Conservation (phyloP, 257 asterid genomes). For the Leonotis leonurus region DNA sequence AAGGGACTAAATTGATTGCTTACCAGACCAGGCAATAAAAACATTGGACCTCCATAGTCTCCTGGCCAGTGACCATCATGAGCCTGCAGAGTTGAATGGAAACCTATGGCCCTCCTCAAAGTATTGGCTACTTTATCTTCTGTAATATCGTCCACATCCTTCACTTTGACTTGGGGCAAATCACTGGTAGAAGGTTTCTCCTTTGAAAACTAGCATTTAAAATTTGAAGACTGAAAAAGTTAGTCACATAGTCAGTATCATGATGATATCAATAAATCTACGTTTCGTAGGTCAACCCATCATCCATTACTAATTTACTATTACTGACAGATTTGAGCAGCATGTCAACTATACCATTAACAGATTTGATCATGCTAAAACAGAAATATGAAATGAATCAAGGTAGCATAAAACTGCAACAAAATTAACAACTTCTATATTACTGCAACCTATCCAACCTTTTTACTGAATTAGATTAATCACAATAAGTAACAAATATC, state of each 20-base stretch:
- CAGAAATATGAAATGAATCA: too few relatives aligned
- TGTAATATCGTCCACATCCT: conserved; percentile 63
- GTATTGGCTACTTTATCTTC: conserved; percentile 65
- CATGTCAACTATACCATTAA: too few relatives aligned
- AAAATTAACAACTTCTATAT: too few relatives aligned
- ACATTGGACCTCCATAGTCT: conserved; percentile 98
- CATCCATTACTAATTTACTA: neutral
- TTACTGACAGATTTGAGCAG: neutral
- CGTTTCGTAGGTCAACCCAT: neutral
- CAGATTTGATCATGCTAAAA: too few relatives aligned
- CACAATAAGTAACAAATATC: too few relatives aligned
- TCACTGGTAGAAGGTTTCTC: conserved; percentile 41
- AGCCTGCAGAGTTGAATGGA: conserved; percentile 81
- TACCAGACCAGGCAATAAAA: conserved; percentile 97
- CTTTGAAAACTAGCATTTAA: conserved; percentile 61
- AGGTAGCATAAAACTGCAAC: too few relatives aligned
- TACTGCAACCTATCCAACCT: too few relatives aligned
- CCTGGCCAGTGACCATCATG: conserved; percentile 98
- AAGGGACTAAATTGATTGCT: conserved; percentile 16
- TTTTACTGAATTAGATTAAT: too few relatives aligned
- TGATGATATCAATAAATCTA: conserved; percentile 2
- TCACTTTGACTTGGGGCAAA: conserved; percentile 69
- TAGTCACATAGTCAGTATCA: conserved; percentile 9
- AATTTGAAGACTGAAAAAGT: conserved; percentile 9
- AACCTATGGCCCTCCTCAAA: conserved; percentile 69